Conservation (phyloP, 2,329 filamentous ascomycete genomes). For the Phaeosphaeriaceae sp. region DNA sequence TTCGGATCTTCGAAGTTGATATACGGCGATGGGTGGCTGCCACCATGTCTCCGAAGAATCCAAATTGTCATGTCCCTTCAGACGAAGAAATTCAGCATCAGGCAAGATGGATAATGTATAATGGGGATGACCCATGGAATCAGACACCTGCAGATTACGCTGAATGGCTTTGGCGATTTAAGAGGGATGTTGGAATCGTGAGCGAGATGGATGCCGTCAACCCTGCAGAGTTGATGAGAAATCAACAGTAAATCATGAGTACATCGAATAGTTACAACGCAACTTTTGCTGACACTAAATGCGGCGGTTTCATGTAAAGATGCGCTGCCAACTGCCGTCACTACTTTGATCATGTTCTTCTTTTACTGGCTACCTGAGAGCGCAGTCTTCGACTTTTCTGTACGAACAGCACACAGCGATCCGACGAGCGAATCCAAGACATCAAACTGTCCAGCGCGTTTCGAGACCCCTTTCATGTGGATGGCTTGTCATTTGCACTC, state of each 20-base stretch:
- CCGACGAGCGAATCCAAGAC: no score
- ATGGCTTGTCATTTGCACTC: no score
- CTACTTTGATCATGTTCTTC: no score
- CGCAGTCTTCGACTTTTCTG: no score
- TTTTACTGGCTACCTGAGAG: no score
- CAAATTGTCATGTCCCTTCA: constrained; percentile 28
- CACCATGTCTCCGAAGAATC: constrained; percentile 30
- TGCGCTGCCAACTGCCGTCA: no score
- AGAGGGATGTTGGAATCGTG: constrained; percentile 28
- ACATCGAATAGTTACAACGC: constrained; percentile 2
- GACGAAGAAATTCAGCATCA: constrained; percentile 44
- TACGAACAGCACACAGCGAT: no score
- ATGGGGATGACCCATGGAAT: constrained; percentile 45
- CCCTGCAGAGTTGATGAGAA: neutral
- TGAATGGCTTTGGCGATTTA: constrained; percentile 41
- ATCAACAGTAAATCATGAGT: neutral
- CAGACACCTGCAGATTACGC: constrained; percentile 46
- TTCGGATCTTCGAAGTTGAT: constrained; percentile 24
- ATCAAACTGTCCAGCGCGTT: no score
- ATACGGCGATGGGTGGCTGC: constrained; percentile 31
- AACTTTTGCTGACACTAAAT: no score
- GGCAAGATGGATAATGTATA: constrained; percentile 42
- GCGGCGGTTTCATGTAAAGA: no score
- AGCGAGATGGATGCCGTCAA: neutral
- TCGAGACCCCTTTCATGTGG: no score